A percentile compares a stretch with the other conserved stretches of the same genome.
Conservation (phyloP, 2,329 filamentous ascomycete genomes). For the Fusarium torulosum region DNA sequence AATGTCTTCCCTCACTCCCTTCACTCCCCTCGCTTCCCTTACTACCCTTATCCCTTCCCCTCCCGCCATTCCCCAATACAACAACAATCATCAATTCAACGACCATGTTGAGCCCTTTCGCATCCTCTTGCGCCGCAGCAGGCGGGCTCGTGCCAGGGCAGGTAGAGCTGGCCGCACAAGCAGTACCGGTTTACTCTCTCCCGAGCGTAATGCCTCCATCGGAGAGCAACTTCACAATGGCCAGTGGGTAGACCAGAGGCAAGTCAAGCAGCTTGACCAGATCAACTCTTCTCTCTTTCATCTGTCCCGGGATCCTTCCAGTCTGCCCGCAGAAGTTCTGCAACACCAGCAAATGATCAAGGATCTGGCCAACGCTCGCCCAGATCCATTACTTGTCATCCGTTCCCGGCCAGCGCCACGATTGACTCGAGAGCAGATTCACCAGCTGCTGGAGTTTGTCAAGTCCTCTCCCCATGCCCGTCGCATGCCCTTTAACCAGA, state of each 20-base stretch:
- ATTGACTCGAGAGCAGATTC: constrained; percentile 10
- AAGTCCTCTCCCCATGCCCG: constrained; percentile 23
- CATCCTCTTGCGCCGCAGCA: no score
- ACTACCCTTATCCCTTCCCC: no score
- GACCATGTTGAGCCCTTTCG: no score
- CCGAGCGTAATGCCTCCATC: no score
- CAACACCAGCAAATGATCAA: background rate
- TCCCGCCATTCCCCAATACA: no score
- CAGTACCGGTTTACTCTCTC: no score
- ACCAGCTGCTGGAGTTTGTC: constrained; percentile 23
- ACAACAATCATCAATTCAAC: background rate
- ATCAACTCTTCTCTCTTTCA: background rate
- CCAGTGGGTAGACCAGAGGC: background rate
- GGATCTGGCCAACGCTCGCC: background rate
- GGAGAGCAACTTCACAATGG: no score
- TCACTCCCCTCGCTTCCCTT: no score
- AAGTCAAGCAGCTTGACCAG: background rate
- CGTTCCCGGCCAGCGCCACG: background rate
- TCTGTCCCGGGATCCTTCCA: background rate
- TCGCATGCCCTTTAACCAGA: constrained; percentile 11
- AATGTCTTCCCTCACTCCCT: constrained; percentile 2
- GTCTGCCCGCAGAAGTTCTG: background rate
- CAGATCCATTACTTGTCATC: background rate
- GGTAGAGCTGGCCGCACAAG: no score
- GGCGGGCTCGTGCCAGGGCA: no score